Base-by-base conservation (phyloP, 305 asterid species). In the Caryopteris hybrid region DNA sequence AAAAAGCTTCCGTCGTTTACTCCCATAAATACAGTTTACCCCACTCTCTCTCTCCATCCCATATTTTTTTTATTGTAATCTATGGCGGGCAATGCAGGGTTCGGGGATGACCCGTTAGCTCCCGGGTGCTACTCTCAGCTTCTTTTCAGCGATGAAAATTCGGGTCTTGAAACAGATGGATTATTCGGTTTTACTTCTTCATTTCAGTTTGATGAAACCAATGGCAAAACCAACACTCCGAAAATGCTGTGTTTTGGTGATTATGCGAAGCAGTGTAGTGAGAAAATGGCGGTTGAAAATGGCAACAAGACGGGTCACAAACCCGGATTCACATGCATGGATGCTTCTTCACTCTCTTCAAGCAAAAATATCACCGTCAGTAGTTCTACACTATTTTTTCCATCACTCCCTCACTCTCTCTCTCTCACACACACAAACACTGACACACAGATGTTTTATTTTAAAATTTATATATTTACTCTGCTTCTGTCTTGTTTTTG, bases 201-300 rank as follows among this genome's bases (percentile, higher is more conserved):
- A 0, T 68, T 64, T 36, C 45, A 83, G 4, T 36, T 67, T 3
- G 67, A 46, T 25, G 66, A 56, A 18, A 9, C 8, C 20, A n/a
- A n/a, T n/a, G n/a, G n/a, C n/a, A n/a, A n/a, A n/a, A 39, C 3
- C 0, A 52, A 55, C 38, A 9, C 88, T n/a, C 84, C 87, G 2
- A 88, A 75, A 67, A 84, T 88, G 91, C 84, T 85, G 2, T 81
- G 91, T 48, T 91, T 91, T 61, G 95, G 88, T 25, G 94, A 80
- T 42, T 83, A 66, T 33, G 73, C 64, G 0, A 68, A 72, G 18
- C n/a, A n/a, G n/a, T n/a, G n/a, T n/a, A n/a, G n/a, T n/a, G n/a
- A n/a, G n/a, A n/a, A n/a, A n/a, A n/a, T n/a, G n/a, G n/a, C n/a
- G n/a, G n/a, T n/a, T n/a, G 56, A 31, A 1, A 65, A 48, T 59